phyloP scores from a whole-genome alignment of 192 early-diverging fungal species.

The Pecoramyces ruminantium region DNA sequence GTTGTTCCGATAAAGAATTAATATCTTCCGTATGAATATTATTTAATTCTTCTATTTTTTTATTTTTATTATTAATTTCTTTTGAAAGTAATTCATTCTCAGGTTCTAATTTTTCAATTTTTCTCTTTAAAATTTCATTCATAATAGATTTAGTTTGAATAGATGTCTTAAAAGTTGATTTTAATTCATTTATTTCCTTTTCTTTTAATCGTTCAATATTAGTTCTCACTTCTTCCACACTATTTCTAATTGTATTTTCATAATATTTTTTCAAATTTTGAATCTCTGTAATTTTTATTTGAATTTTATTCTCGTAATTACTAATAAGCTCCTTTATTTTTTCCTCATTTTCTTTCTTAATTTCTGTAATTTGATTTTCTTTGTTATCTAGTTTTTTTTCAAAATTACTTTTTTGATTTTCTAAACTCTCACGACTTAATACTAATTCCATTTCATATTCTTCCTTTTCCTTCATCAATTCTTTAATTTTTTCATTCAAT shows the following conservation, averaged over 20 bases:
- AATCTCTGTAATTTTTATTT: background rate
- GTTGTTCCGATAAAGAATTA: background rate
- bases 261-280: background rate
- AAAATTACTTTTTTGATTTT: background rate
- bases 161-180: background rate
- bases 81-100: background rate
- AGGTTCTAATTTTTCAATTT: background rate
- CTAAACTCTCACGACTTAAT: background rate
- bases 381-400: background rate
- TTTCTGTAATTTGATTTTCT: background rate
- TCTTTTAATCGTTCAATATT: background rate
- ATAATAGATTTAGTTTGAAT: background rate
- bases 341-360: background rate
- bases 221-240: background rate
- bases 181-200: background rate
- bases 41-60: background rate
- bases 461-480: background rate
- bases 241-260: background rate
- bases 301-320: background rate
- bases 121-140: background rate
- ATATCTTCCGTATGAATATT: background rate
- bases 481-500: background rate
- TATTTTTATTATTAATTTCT: background rate
- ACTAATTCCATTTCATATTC: background rate
- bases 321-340: background rate